A percentile compares a stretch with the other conserved stretches of the same genome.
These are phyloP conservation scores for Balakata baccata DNA, from an alignment of 345 rosid species.

Conservation along the genomic window DNA sequence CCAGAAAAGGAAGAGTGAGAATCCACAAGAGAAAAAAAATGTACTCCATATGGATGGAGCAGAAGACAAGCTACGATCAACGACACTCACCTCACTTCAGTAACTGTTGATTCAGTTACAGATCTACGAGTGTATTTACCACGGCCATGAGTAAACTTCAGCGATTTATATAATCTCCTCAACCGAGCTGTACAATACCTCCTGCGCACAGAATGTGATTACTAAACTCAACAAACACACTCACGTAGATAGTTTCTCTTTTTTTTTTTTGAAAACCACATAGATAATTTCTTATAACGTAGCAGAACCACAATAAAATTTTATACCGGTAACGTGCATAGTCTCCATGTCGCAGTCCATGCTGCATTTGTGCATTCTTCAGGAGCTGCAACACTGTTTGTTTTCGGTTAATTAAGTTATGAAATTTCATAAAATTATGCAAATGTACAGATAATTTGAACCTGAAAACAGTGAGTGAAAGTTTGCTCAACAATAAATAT, in stretches of 20 bases:
- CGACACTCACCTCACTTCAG: conserved; percentile 76
- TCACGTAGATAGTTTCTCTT: not conserved
- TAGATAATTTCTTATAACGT: not conserved
- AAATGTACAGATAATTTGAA: not conserved
- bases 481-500: not conserved
- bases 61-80: not conserved
- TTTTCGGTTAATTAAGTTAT: not conserved
- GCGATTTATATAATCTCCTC: conserved; percentile 87
- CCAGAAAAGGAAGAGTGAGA: not conserved
- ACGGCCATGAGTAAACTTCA: conserved; percentile 96
- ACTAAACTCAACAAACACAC: not conserved
- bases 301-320: not conserved
- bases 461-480: not conserved
- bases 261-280: no score
- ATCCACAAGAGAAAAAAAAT: not conserved
- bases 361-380: conserved; percentile 94
- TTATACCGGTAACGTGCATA: conserved; percentile 81
- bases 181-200: conserved; percentile 94
- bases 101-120: conserved; percentile 74
- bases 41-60: not conserved
- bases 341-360: conserved; percentile 94
- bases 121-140: conserved; percentile 70
- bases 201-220: conserved; percentile 42
- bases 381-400: conserved; percentile 75
- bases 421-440: not conserved